These are phyloP conservation scores for Candida orba DNA, from an alignment of 805 yeast species.

Conservation along the genomic window DNA sequence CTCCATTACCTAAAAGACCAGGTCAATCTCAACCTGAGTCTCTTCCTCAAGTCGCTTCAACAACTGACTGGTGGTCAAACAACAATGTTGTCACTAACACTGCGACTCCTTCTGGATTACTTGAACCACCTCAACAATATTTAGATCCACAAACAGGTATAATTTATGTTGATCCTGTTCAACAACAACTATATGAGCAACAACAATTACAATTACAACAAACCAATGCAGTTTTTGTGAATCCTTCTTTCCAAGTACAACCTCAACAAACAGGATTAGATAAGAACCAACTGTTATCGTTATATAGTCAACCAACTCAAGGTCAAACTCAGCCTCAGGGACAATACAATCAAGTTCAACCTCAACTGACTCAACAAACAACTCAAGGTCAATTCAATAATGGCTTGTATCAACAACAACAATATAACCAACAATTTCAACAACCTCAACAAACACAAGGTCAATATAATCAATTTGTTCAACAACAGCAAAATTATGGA, in stretches of 20 bases:
- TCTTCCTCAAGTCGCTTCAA: constrained; percentile 1
- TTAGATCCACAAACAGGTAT: constrained; percentile 68
- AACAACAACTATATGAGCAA: constrained; percentile 34
- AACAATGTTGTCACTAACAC: constrained; percentile 24
- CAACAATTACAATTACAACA: constrained; percentile 17
- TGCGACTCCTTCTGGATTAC: constrained; percentile 24
- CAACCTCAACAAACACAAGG: not conserved
- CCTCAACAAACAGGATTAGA: constrained; percentile 13
- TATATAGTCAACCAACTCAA: constrained; percentile 12
- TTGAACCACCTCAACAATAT: constrained; percentile 55
- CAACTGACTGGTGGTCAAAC: constrained; percentile 18
- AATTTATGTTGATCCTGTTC: constrained; percentile 60
- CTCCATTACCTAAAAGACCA: constrained; percentile 37
- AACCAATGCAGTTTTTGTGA: constrained; percentile 6
- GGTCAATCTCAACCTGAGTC: constrained; percentile 9
- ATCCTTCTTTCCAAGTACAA: not conserved
- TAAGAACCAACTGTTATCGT: constrained; percentile 16
- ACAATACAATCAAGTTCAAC: constrained; percentile 3
- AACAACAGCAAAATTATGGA: not conserved
- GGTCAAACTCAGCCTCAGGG: not conserved
- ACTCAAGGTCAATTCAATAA: not conserved
- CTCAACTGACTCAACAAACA: not conserved
- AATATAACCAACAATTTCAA: not conserved
- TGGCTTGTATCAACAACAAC: not conserved
- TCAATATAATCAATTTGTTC: not conserved